Base-by-base conservation (phyloP, 345 rosid genomes). In the Brassica carinata region DNA sequence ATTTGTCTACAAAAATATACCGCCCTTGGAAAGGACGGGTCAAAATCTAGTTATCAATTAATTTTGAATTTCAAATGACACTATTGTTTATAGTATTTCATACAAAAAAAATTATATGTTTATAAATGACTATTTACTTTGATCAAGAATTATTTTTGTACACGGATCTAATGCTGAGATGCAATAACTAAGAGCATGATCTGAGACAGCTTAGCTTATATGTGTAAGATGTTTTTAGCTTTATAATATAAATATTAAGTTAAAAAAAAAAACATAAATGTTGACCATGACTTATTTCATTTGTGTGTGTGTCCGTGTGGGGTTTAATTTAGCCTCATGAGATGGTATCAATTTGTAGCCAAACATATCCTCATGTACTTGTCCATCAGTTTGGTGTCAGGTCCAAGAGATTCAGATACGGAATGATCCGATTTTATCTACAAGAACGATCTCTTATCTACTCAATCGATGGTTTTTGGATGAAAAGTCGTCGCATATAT, bases 281-380 rank as follows among this genome's bases (percentile, higher is more conserved):
- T 64, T 51, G 76, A 71, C 65, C 76, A 63, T 71, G 15, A 53
- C 30, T 36, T 36, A 55, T 26, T 26, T 59, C 4, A 23, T 48
- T 13, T 10, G 13, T 45, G 13, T 63, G 57, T 18, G 76, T 57
- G 72, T 71, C 11, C 62, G 61, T 67, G 68, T 40, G 31, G 65
- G 34, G 48, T 38, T 78, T 66, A 51, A 64, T 33, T 31, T 48
- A 69, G 13, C 26, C 53, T 26, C 71, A 18, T 62, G 19, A 4
- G 8, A 45, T 55, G 82, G 61, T 48, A 73, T 15, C 34, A 63
- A 73, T 59, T 61, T 74, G 29, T 68, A 68, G 58, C 78, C 65
- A 79, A 69, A 79, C 75, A 67, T 59, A 73, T 61, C 27, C 11
- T 26, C 33, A 61, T 4, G 65, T 61, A 27, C 65, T 73, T 43